Base-by-base conservation (phyloP, 805 yeast genomes). In the Phaffomyces antillensis region DNA sequence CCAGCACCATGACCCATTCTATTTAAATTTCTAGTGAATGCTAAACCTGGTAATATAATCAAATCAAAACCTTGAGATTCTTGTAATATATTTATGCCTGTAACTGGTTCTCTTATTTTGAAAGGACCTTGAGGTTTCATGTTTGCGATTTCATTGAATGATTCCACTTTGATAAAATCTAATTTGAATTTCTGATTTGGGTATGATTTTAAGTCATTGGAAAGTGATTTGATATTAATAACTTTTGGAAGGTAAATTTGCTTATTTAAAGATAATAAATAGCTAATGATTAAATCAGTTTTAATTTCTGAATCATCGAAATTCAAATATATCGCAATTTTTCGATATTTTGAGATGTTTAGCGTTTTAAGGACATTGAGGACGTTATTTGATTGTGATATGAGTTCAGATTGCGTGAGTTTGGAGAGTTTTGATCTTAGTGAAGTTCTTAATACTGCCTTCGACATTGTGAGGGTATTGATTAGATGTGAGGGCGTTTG, bases 1-100 rank as follows among this genome's bases (percentile, higher is more conserved):
- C 97, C 99, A 6, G 82, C 91, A 1, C 99, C 99, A 60, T 88
- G 95, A 1, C 99, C 99, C 43, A 91, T 60, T 43, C 99, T 61
- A 23, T 52, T 41, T 7, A 59, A 54, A 12, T 58, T 51, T 12
- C 33, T 51, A 1, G 86, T 74, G 61, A 86, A 90, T 1, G 86
- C 96, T 2, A 91, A 82, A 0, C 95, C 97, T 0, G 98, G 98
- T 0, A 91, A 70, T 7, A 91, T 63, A 7, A 91, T 66, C 10
- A 91, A 54, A 53, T 91, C 97, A 20, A 91, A 63, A 0, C 77
- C 79, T 4, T 51, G 56, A 4, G 39, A 3, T 7, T 40, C 49
- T 10, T 46, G 23, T 46, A 69, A 64, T 11, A 53, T 30, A 18
- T 55, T 42, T 8, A 28, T 7, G 1, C 62, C 61, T 0, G 69